Conservation (phyloP, 176 grass and related monocot species). For the Lolium rigidum region DNA sequence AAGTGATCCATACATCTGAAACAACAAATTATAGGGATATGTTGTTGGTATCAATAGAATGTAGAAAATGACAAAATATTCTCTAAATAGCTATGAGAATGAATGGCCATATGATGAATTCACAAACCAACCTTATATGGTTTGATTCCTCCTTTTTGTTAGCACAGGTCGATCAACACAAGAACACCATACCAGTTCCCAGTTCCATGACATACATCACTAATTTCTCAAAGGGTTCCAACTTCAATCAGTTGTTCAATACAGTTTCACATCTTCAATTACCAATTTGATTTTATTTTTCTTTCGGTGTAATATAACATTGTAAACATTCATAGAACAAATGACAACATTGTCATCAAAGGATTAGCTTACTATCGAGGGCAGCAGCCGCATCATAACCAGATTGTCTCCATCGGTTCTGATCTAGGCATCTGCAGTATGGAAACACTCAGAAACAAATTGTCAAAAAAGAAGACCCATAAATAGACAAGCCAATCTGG, state of each 20-base stretch:
- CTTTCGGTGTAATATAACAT: too few relatives aligned
- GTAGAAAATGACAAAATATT: slow-evolving; percentile 4
- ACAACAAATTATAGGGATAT: neutral
- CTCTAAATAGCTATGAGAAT: neutral
- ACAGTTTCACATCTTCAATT: too few relatives aligned
- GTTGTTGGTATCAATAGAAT: neutral
- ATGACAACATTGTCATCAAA: neutral
- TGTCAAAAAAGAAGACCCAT: neutral
- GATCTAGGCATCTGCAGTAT: slow-evolving; percentile 54
- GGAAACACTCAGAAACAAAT: neutral
- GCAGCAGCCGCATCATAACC: slow-evolving; percentile 56
- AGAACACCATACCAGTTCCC: too few relatives aligned
- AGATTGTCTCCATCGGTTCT: slow-evolving; percentile 60
- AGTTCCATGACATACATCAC: too few relatives aligned
- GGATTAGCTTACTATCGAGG: slow-evolving; percentile 25
- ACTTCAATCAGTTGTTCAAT: too few relatives aligned
- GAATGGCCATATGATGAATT: neutral
- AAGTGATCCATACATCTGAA: neutral
- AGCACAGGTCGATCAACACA: neutral
- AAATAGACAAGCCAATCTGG: neutral
- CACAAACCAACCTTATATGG: neutral
- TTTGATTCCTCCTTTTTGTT: neutral
- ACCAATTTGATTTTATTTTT: too few relatives aligned
- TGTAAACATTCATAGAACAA: neutral
- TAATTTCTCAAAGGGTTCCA: too few relatives aligned